Evolutionary conservation across 2,329 filamentous ascomycete genomes (phyloP).

Genomic region (Emericellopsis atlantica): DNA sequence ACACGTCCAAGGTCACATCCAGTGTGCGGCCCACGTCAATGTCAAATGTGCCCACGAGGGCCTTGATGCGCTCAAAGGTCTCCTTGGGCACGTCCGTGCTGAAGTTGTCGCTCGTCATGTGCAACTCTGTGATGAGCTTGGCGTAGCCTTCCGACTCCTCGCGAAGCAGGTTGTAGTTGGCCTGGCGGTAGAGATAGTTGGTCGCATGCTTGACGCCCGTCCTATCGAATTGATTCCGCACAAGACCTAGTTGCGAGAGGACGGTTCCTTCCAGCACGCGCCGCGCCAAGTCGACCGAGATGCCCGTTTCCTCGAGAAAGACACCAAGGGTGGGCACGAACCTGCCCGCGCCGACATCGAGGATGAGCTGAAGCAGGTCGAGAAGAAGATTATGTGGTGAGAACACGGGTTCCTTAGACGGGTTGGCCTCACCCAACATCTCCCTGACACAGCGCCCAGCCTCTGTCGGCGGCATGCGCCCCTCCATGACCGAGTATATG

Average conservation of each 20-base stretch:
- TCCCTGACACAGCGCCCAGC: slow-evolving; percentile 63
- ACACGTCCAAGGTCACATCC: slow-evolving; percentile 90
- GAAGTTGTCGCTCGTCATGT: slow-evolving; percentile 71
- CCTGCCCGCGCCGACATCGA: slow-evolving; percentile 33
- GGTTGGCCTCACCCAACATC: slow-evolving; percentile 43
- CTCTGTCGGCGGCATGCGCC: slow-evolving; percentile 51
- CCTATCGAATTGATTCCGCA: slow-evolving; percentile 72
- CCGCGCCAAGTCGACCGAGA: slow-evolving; percentile 63
- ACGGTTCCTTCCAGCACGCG: slow-evolving; percentile 70
- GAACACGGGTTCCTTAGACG: slow-evolving; percentile 21
- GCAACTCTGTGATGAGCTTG: slow-evolving; percentile 90
- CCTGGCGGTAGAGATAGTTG: slow-evolving; percentile 85
- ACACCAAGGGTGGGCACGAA: slow-evolving; percentile 42
- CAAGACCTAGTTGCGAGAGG: slow-evolving; percentile 64
- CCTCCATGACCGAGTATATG: slow-evolving; percentile 60
- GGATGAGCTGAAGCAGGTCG: slow-evolving; percentile 68
- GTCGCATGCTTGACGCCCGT: slow-evolving; percentile 84
- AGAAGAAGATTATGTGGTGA: slow-evolving; percentile 63
- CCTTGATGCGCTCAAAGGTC: slow-evolving; percentile 86
- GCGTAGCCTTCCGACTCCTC: slow-evolving; percentile 97
- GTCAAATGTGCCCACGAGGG: slow-evolving; percentile 91
- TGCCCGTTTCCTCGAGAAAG: slow-evolving; percentile 59
- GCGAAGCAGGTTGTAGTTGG: slow-evolving; percentile 89
- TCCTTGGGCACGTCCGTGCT: slow-evolving; percentile 65
- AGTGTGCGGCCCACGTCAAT: slow-evolving; percentile 89